A percentile compares a stretch with the other conserved stretches of the same genome.
phyloP scores from a whole-genome alignment of 2,329 filamentous ascomycete species.

The Coleophoma cylindrospora region DNA sequence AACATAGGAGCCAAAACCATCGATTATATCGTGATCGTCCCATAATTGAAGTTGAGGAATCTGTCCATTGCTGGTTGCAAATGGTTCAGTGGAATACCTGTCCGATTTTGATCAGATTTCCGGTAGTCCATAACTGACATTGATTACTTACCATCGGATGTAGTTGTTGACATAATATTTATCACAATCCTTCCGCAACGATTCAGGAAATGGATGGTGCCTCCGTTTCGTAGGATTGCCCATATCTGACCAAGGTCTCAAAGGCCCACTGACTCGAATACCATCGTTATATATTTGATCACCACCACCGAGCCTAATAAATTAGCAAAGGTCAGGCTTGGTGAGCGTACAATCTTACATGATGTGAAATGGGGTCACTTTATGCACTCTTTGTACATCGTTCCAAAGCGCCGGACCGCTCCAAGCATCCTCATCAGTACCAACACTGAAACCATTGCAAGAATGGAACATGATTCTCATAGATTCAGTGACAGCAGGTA shows the following conservation, averaged over 20 bases:
- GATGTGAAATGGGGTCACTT: constrained; percentile 81
- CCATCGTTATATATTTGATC: constrained; percentile 97
- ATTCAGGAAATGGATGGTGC: constrained; percentile 70
- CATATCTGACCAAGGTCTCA: constrained; percentile 78
- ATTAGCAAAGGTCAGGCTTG: constrained; percentile 8
- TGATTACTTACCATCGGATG: constrained; percentile 57
- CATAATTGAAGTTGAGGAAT: constrained; percentile 97
- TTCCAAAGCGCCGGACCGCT: constrained; percentile 94
- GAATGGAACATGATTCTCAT: constrained; percentile 99
- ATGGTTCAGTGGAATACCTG: constrained; percentile 77
- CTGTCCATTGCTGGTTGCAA: constrained; percentile 80
- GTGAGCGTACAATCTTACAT: constrained; percentile 45
- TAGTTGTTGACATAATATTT: constrained; percentile 91
- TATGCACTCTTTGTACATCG: constrained; percentile 81
- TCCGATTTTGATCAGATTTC: constrained; percentile 43
- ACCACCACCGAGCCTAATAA: constrained; percentile 73
- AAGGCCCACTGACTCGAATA: constrained; percentile 77
- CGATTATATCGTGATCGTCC: constrained; percentile 94
- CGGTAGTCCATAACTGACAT: too few relatives aligned
- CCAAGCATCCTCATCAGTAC: constrained; percentile 79
- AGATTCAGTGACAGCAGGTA: constrained; percentile 75
- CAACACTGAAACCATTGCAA: constrained; percentile 92
- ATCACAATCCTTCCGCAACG: constrained; percentile 78
- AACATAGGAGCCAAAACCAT: constrained; percentile 91
- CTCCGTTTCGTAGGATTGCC: constrained; percentile 79